Evolutionary conservation across 306 rosid genomes (phyloP).

Genomic region (Styphnolobium japonicum): DNA sequence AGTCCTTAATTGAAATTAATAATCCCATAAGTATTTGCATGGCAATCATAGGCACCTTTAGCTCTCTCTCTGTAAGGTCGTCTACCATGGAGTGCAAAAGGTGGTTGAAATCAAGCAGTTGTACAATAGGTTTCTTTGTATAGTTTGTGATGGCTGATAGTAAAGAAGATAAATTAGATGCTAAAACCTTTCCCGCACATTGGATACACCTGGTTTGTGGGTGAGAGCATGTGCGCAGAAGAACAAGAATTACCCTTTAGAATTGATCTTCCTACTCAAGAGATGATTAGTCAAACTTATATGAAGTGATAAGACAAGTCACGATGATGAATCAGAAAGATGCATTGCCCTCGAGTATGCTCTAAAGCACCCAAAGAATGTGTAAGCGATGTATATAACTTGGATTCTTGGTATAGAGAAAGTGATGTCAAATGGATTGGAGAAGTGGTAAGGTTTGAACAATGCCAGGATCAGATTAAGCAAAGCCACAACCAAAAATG

Average conservation of each 20-base stretch:
- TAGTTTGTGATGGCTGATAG: neutral
- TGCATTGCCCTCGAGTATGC: neutral
- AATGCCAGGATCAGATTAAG: neutral
- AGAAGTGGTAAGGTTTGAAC: neutral
- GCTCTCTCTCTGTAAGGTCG: neutral
- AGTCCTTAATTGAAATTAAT: too few species aligned
- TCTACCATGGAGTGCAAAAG: neutral
- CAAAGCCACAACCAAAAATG: neutral
- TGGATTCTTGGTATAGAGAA: neutral
- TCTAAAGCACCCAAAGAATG: neutral
- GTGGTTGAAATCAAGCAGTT: neutral
- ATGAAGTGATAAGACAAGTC: neutral
- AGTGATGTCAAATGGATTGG: neutral
- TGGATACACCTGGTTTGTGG: neutral
- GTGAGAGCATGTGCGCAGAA: neutral
- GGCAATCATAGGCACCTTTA: neutral
- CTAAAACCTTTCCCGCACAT: neutral
- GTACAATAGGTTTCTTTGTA: neutral
- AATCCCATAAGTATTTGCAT: neutral
- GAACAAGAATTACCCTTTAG: neutral
- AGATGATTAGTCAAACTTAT: neutral
- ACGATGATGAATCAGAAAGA: neutral
- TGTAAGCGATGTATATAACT: neutral
- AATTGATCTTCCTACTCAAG: slow-evolving; percentile 6
- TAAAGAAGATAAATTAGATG: neutral